Conservation (phyloP, 495 filamentous ascomycete genomes). For the Trichoderma gamsii region DNA sequence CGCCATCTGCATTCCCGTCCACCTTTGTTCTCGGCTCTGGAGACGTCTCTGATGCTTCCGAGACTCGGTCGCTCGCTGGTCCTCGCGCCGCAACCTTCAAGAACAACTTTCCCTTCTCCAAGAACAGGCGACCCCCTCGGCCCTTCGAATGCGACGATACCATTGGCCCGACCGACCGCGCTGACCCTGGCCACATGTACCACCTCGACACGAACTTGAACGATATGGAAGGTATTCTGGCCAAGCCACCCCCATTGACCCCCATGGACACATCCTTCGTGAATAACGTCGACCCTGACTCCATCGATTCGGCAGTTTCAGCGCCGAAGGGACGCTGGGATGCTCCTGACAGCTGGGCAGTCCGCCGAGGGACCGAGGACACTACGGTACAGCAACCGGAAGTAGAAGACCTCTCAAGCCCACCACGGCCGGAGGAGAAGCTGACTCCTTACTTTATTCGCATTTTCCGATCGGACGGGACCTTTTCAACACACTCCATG, state of each 20-base stretch:
- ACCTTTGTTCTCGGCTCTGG: not conserved
- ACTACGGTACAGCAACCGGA: conserved; percentile 35
- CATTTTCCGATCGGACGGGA: conserved; percentile 88
- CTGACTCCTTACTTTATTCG: conserved; percentile 77
- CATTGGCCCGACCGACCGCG: conserved; percentile 39
- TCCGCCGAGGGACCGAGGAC: conserved; percentile 63
- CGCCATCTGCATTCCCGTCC: conserved; percentile 38
- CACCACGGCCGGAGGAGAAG: conserved; percentile 59
- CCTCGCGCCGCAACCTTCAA: conserved; percentile 53
- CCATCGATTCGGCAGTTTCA: conserved; percentile 35
- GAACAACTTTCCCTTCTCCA: conserved; percentile 48
- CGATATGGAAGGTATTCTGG: conserved; percentile 79
- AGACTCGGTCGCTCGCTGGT: conserved; percentile 32
- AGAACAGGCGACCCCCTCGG: conserved; percentile 31
- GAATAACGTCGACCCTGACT: conserved; percentile 47
- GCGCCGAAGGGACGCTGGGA: conserved; percentile 57
- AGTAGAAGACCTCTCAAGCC: conserved; percentile 57
- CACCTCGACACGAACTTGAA: conserved; percentile 76
- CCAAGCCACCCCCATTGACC: conserved; percentile 53
- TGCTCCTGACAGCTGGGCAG: conserved; percentile 90
- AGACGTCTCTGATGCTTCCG: conserved; percentile 10
- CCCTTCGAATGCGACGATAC: conserved; percentile 43
- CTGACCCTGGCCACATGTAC: conserved; percentile 45
- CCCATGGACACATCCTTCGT: conserved; percentile 55
- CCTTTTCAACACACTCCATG: conserved; percentile 85